phyloP scores from a whole-genome alignment of 1,284 basidiomycete genomes.

The Ustilago vetiveriae region DNA sequence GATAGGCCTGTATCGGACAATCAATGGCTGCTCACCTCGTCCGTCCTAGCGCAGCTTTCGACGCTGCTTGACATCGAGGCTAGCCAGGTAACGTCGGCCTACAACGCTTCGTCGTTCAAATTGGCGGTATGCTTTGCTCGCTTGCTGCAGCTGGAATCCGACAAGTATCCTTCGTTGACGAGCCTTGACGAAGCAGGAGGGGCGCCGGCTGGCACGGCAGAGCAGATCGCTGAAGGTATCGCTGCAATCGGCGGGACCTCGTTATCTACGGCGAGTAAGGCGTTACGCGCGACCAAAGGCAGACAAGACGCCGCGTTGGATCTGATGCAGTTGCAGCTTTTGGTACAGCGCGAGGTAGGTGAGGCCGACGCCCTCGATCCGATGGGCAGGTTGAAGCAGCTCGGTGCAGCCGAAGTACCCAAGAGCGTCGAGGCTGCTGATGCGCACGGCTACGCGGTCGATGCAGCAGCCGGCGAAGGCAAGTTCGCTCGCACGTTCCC shows the following conservation, averaged over 20 bases:
- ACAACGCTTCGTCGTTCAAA: slow-evolving; percentile 56
- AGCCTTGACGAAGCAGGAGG: slow-evolving; percentile 35
- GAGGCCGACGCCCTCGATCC: slow-evolving; percentile 58
- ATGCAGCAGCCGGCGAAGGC: slow-evolving; percentile 15
- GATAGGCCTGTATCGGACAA: slow-evolving; percentile 52
- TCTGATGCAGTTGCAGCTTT: slow-evolving; percentile 52
- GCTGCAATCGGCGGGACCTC: slow-evolving; percentile 31
- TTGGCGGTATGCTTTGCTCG: slow-evolving; percentile 48
- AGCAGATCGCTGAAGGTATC: slow-evolving; percentile 37
- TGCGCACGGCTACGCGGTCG: slow-evolving; percentile 19
- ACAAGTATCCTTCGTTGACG: slow-evolving; percentile 29
- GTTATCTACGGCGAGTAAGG: slow-evolving; percentile 19
- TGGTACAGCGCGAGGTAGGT: slow-evolving; percentile 42
- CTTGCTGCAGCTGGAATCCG: slow-evolving; percentile 42
- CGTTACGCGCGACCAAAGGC: slow-evolving; percentile 57
- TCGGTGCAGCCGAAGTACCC: slow-evolving; percentile 31
- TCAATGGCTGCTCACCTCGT: slow-evolving; percentile 64
- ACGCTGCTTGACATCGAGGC: slow-evolving; percentile 50
- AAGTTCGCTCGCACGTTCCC: slow-evolving; percentile 29
- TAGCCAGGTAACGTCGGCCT: slow-evolving; percentile 43
- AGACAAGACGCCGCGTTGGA: slow-evolving; percentile 61
- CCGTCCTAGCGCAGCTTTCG: slow-evolving; percentile 59
- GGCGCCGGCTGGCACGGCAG: slow-evolving; percentile 41
- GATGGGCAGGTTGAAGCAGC: slow-evolving; percentile 25
- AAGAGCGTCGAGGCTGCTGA: slow-evolving; percentile 24